Base-by-base conservation (phyloP, 441 rosid genomes). In the Biscutella auriculata region DNA sequence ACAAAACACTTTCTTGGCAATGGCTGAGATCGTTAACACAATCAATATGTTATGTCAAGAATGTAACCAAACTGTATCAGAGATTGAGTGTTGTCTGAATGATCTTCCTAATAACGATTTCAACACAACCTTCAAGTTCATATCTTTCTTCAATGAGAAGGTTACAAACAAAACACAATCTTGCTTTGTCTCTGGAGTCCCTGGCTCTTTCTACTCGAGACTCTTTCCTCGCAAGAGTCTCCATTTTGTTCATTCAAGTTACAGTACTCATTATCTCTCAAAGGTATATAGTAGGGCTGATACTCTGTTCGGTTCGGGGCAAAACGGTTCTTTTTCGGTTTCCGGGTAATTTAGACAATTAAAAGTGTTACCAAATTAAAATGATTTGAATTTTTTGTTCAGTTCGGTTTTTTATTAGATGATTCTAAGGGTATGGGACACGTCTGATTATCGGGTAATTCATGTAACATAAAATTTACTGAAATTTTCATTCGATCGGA, bases 121-220 rank as follows among this genome's bases (percentile, higher is more conserved):
- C 44, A 65, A 65, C 57, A 65, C 63, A 6, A 63, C 68, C 9
- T 53, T 53, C 37, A 53, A 52, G 4, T 33, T 62, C 33, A 10
- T 54, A 53, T 23, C 46, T 17, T 53, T 53, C 26, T 63, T 63
- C 40, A 12, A 54, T 11, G 27, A 45, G 30, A 54, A 3, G 14
- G 11, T 53, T 11, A 36, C 8, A 25, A 55, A 19, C 32, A 17
- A 59, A 34, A 44, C n/a, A n/a, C n/a, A 34, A 12, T 43, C 16
- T 9, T 78, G 64, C 64, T 76, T 68, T 8, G 69, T 69, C 0
- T 68, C 67, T 1, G 75, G 62, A 4, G 63, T 66, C 21, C 71
- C 80, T 0, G 76, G 80, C 8, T 67, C 73, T 28, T 76, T 76
- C 43, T 70, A 76, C 39, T 15, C 42, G 5, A 60, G 75, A 11